These are phyloP conservation scores for Tranzscheliella williamsii DNA, from an alignment of 1,284 basidiomycete species.

Conservation along the genomic window DNA sequence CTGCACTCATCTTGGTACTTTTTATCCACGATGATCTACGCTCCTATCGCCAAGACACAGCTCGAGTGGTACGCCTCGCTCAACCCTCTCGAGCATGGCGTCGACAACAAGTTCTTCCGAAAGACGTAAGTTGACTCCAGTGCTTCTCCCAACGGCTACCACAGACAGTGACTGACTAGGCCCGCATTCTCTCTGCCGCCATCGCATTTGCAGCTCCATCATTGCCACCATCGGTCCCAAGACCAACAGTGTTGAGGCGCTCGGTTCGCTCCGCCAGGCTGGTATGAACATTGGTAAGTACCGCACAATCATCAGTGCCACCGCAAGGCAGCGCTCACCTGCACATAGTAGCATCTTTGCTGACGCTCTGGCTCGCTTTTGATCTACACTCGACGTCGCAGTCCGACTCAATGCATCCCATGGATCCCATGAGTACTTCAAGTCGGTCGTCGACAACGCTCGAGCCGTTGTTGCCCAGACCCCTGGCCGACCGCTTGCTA, in stretches of 20 bases:
- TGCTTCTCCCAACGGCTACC: too few species aligned
- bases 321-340: too few species aligned
- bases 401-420: conserved; percentile 60
- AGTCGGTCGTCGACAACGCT: conserved; percentile 58
- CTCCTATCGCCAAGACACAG: conserved; percentile 53
- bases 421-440: conserved; percentile 58
- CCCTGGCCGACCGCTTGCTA: conserved; percentile 85
- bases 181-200: background rate
- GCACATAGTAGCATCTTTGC: too few species aligned
- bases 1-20: conserved; percentile 1
- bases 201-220: conserved; percentile 46
- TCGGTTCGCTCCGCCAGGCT: conserved; percentile 55
- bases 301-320: too few species aligned
- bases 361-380: background rate
- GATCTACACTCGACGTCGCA: too few species aligned
- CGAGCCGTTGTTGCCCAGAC: conserved; percentile 50
- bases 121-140: conserved; percentile 50
- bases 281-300: conserved; percentile 61
- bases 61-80: conserved; percentile 60
- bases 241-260: conserved; percentile 57
- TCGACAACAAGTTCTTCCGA: conserved; percentile 58
- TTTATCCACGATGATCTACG: conserved; percentile 42
- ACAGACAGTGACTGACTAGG: too few species aligned
- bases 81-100: conserved; percentile 57
- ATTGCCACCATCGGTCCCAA: conserved; percentile 60